These are phyloP conservation scores for Pulveroboletus frians DNA, from an alignment of 768 basidiomycete species.

Conservation along the genomic window DNA sequence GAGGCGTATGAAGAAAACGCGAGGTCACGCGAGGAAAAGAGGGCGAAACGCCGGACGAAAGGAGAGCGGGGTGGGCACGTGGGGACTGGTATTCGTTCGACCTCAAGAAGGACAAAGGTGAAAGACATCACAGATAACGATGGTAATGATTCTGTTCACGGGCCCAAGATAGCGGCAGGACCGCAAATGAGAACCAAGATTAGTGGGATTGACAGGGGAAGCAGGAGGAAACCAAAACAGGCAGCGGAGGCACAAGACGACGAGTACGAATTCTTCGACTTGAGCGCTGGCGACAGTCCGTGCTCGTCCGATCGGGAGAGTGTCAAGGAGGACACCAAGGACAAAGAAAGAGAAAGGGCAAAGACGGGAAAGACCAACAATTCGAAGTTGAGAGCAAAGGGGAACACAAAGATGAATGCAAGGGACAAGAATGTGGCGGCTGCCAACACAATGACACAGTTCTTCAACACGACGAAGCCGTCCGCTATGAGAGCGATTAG, in stretches of 20 bases:
- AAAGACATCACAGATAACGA: neutral
- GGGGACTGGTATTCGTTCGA: neutral
- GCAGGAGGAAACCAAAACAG: slow-evolving; percentile 21
- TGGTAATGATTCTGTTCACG: neutral
- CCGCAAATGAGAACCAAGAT: slow-evolving; percentile 9
- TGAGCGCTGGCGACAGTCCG: slow-evolving; percentile 22
- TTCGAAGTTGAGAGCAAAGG: neutral
- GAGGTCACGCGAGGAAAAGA: slow-evolving; percentile 43
- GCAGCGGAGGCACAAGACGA: slow-evolving; percentile 24
- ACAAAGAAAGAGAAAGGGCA: slow-evolving; percentile 9
- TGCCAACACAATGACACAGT: slow-evolving; percentile 9
- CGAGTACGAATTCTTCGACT: slow-evolving; percentile 22
- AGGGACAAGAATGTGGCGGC: neutral
- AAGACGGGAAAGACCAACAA: neutral
- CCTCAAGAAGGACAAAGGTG: neutral
- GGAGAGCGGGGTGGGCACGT: slow-evolving; percentile 3
- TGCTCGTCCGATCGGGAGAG: slow-evolving; percentile 15
- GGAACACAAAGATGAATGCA: neutral
- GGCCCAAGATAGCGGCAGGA: slow-evolving; percentile 2
- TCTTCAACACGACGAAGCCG: slow-evolving; percentile 8
- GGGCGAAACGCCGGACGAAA: slow-evolving; percentile 26
- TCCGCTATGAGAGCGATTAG: slow-evolving; percentile 1
- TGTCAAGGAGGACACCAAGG: neutral
- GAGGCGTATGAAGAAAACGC: slow-evolving; percentile 56
- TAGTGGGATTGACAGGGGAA: neutral